Evolutionary conservation across 2,329 filamentous ascomycete genomes (phyloP), one percentile per base, ranked within the genome.

Genomic region (Penicillium sp.): DNA sequence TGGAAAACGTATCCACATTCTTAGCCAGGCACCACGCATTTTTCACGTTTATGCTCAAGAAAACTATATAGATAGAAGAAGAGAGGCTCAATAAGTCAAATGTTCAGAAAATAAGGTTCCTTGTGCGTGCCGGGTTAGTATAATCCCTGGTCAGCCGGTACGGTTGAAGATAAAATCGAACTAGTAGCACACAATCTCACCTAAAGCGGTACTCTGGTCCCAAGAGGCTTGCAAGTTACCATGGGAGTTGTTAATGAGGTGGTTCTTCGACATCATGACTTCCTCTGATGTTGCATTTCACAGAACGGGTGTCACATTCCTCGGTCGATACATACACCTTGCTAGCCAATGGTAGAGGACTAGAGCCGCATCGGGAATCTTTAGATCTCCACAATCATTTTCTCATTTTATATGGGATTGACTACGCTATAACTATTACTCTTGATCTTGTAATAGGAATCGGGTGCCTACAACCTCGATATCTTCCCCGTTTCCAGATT

Each of bases 251-350:
- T 45, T 37, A 10, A 5, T 16, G n/a, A 55, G 11, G 24, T 13
- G 14, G 3, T 32, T 13, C 4, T 39, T 29, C 34, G 39, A 56
- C 53, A 58, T 59, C 48, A 53, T 52, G 32, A 45, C 37, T n/a
- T 24, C 18, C 18, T 31, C 22, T 24, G 26, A 49, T 35, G 52
- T 57, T 46, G 37, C 59, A 62, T 62, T 62, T 52, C 57, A 51
- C 24, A 16, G 31, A 48, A 24, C 45, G 40, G 34, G 50, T n/a
- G 60, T 62, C 59, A 43, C 60, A 63, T 63, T 63, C 61, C 34
- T 59, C 35, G 53, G 52, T 48, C 39, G 29, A 40, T 39, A 16
- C 13, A 13, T 42, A 16, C 16, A 13, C 10, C 55, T 52, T 37
- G 22, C 24, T 26, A 9, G n/a, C 57, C 53, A 59, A 57, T 59